Percentiles rank a stretch among this genome's conserved stretches.
These are phyloP conservation scores for Diophrys appendiculata DNA, from an alignment of 73 alveolate genomes.

Conservation along the genomic window DNA sequence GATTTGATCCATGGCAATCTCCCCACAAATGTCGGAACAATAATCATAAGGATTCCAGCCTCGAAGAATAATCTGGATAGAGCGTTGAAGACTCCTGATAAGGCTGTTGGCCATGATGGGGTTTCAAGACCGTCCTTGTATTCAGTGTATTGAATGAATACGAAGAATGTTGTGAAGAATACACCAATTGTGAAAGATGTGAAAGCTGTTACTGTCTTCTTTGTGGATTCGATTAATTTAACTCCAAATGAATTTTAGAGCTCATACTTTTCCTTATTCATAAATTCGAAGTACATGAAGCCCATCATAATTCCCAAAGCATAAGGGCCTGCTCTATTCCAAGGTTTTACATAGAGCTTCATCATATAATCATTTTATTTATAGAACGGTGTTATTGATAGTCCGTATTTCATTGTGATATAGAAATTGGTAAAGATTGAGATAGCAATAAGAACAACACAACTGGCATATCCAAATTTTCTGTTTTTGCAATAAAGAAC, in stretches of 20 bases:
- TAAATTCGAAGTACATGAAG: slow-evolving; percentile 4
- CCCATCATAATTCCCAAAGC: neutral
- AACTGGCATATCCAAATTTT: neutral
- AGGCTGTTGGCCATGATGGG: neutral
- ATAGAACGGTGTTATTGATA: neutral
- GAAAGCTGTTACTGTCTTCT: neutral
- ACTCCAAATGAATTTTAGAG: neutral
- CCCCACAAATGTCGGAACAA: neutral
- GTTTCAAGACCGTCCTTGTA: neutral
- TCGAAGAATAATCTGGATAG: neutral
- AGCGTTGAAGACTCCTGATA: neutral
- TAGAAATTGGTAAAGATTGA: neutral
- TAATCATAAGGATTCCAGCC: neutral
- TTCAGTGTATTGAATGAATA: slow-evolving; percentile 1
- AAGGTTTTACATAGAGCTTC: slow-evolving; percentile 8
- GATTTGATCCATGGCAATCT: neutral
- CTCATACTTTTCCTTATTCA: slow-evolving; percentile 5
- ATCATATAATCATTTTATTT: slow-evolving; percentile 4
- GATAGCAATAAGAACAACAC: slow-evolving; percentile 9
- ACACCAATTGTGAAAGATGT: neutral
- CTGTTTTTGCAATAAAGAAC: slow-evolving; percentile 8
- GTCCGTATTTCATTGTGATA: neutral
- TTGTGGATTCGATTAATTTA: neutral
- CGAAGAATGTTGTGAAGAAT: neutral
- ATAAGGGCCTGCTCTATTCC: slow-evolving; percentile 9